A percentile compares a stretch with the other conserved stretches of the same genome.
phyloP scores from a whole-genome alignment of 768 basidiomycete species.

The Cyclocybe aegerita region DNA sequence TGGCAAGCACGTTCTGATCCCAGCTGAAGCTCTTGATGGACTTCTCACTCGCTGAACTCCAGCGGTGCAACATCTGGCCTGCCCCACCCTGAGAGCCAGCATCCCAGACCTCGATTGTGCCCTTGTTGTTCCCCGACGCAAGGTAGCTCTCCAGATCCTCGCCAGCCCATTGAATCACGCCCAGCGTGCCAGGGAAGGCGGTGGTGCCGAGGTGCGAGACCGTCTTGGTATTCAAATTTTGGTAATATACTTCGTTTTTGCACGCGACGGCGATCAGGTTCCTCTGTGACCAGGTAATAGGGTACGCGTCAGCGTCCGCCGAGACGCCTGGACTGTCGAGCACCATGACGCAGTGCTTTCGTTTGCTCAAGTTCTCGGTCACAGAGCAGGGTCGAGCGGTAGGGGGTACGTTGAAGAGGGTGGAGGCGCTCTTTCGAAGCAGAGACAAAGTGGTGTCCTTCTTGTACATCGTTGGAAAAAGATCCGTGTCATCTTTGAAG shows the following conservation, averaged over 20 bases:
- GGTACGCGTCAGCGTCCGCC: conserved; percentile 50
- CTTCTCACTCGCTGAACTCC: conserved; percentile 32
- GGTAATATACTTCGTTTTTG: conserved; percentile 57
- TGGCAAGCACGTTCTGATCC: conserved; percentile 58
- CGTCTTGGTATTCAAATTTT: conserved; percentile 54
- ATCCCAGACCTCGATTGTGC: conserved; percentile 57
- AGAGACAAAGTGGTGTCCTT: conserved; percentile 44
- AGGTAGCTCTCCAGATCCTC: conserved; percentile 39
- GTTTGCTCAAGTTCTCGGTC: conserved; percentile 53
- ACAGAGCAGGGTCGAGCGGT: conserved; percentile 43
- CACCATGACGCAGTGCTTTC: conserved; percentile 54
- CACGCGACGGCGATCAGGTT: conserved; percentile 68
- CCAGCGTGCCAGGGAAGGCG: conserved; percentile 33
- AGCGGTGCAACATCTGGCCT: conserved; percentile 28
- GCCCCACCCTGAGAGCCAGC: conserved; percentile 29
- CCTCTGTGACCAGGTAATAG: conserved; percentile 59
- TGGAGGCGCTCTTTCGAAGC: conserved; percentile 51
- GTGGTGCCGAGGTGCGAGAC: conserved; percentile 49
- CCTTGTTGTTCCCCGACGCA: conserved; percentile 51
- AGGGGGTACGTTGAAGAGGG: conserved; percentile 41
- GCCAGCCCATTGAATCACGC: conserved; percentile 53
- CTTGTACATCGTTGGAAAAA: conserved; percentile 17
- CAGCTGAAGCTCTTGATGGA: conserved; percentile 45
- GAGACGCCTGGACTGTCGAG: conserved; percentile 68
- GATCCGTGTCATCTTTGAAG: conserved; percentile 39